Evolutionary conservation across 768 basidiomycete species (phyloP).

Genomic region (Antrodiella citrinella): DNA sequence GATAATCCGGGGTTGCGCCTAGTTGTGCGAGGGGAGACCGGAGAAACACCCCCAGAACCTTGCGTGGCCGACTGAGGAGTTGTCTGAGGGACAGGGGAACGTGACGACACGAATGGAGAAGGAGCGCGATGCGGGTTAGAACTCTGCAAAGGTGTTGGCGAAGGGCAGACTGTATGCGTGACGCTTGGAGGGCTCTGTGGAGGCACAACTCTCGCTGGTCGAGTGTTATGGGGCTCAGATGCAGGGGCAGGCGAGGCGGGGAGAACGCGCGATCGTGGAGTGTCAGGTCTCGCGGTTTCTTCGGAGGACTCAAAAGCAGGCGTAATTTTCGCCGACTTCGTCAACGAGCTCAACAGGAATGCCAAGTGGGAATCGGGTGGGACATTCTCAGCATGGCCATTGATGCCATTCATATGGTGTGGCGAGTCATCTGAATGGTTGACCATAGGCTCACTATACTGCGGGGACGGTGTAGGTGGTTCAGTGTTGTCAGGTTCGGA

Average conservation of each 20-base stretch:
- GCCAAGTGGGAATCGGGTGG: constrained; percentile 73
- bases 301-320: constrained; percentile 21
- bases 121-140: background rate
- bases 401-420: background rate
- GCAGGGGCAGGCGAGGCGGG: background rate
- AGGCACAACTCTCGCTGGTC: background rate
- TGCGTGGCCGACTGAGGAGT: constrained; percentile 5
- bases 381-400: constrained; percentile 22
- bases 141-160: background rate
- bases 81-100: constrained; percentile 1
- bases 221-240: background rate
- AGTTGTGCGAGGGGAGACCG: constrained; percentile 16
- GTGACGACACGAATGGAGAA: background rate
- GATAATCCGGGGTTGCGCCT: constrained; percentile 36
- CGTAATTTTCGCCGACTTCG: constrained; percentile 51
- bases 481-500: constrained; percentile 39
- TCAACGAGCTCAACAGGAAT: constrained; percentile 52
- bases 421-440: constrained; percentile 8
- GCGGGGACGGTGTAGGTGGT: constrained; percentile 58
- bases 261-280: too few species aligned
- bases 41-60: constrained; percentile 6
- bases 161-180: background rate
- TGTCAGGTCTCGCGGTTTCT: too few species aligned
- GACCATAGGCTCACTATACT: constrained; percentile 36
- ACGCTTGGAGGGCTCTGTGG: background rate